Evolutionary conservation across 2,329 filamentous ascomycete genomes (phyloP).

Genomic region (Pleurostoma richardsiae): DNA sequence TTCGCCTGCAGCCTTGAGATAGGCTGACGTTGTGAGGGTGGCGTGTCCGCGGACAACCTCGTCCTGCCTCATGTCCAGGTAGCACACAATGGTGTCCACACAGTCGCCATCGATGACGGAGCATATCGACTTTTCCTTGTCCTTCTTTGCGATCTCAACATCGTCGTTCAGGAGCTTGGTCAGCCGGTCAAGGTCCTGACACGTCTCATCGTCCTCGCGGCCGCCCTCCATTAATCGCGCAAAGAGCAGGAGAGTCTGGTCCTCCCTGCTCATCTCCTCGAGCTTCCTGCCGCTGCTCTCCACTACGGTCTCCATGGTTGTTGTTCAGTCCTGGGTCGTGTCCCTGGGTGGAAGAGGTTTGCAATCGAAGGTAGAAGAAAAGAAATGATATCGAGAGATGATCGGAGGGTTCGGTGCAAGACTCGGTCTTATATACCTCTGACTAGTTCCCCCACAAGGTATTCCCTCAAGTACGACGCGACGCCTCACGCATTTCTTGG

Average conservation of each 20-base stretch:
- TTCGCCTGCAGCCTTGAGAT: slow-evolving; percentile 72
- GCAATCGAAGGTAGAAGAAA: no score
- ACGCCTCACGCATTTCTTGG: no score
- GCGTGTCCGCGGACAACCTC: slow-evolving; percentile 73
- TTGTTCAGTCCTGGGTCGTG: background rate
- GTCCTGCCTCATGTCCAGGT: slow-evolving; percentile 78
- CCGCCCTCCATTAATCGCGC: slow-evolving; percentile 89
- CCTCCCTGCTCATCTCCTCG: slow-evolving; percentile 37
- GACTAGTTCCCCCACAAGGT: no score
- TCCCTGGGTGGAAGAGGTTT: no score
- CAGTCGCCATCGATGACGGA: slow-evolving; percentile 66
- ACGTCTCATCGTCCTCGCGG: slow-evolving; percentile 71
- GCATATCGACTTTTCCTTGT: slow-evolving; percentile 45
- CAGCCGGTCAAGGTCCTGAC: slow-evolving; percentile 50
- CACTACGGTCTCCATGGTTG: slow-evolving; percentile 26
- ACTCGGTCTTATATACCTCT: no score
- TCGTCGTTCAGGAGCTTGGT: slow-evolving; percentile 57
- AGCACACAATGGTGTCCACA: slow-evolving; percentile 80
- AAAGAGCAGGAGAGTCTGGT: slow-evolving; percentile 71
- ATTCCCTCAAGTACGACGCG: no score
- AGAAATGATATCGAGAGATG: no score
- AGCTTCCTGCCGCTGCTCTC: slow-evolving; percentile 21
- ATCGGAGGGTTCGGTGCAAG: no score
- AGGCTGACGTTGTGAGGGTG: slow-evolving; percentile 74
- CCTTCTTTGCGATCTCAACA: slow-evolving; percentile 33